phyloP scores from a whole-genome alignment of 2,329 filamentous ascomycete genomes.

The Blumeria graminis region DNA sequence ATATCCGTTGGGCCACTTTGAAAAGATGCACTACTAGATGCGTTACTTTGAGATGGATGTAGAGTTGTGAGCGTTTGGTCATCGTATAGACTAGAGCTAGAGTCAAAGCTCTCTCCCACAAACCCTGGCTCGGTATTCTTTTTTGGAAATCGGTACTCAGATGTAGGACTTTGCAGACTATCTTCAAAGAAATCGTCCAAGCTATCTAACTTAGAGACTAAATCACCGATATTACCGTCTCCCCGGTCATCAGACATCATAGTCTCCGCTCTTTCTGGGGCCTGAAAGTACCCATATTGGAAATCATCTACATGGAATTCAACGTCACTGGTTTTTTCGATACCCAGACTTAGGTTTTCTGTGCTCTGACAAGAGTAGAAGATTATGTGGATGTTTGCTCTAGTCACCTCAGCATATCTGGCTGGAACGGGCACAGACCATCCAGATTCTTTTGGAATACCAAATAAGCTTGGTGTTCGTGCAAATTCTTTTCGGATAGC shows the following conservation, averaged over 20 bases:
- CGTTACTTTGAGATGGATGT: conserved; percentile 50
- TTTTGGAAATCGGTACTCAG: conserved; percentile 34
- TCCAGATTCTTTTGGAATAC: conserved; percentile 82
- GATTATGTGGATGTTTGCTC: conserved; percentile 81
- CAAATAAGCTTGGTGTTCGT: conserved; percentile 79
- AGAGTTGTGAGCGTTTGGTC: conserved; percentile 80
- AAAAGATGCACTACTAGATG: conserved; percentile 49
- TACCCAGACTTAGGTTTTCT: conserved; percentile 30
- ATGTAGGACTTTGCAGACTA: conserved; percentile 27
- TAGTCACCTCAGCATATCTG: conserved; percentile 63
- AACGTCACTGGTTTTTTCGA: conserved; percentile 53
- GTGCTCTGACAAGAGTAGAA: conserved; percentile 77
- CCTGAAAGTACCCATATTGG: conserved; percentile 36
- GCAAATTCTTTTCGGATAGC: conserved; percentile 85
- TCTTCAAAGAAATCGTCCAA: conserved; percentile 68
- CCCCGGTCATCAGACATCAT: conserved; percentile 67
- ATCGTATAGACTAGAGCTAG: conserved; percentile 66
- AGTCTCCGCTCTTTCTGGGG: conserved; percentile 45
- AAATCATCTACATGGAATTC: conserved; percentile 86
- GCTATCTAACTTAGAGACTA: conserved; percentile 58
- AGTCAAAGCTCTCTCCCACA: conserved; percentile 40
- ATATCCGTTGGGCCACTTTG: conserved; percentile 71
- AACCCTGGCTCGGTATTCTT: conserved; percentile 42
- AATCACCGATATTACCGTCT: conserved; percentile 54
- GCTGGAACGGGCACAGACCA: conserved; percentile 93